These are phyloP conservation scores for Aspergillus ochraceus DNA, from an alignment of 2,329 filamentous ascomycete species.

Conservation along the genomic window DNA sequence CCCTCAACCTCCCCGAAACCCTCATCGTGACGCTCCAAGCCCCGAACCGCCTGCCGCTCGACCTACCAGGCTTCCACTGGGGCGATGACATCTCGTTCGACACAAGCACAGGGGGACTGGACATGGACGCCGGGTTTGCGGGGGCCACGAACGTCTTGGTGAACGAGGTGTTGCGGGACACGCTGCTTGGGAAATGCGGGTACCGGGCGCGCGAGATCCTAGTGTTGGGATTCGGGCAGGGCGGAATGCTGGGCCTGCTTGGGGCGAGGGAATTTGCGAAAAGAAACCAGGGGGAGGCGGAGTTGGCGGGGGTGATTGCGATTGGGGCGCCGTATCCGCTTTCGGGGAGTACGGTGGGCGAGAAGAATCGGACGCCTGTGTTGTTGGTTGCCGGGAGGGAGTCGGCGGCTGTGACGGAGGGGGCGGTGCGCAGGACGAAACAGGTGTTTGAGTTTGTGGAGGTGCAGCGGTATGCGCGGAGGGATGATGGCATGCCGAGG, in stretches of 20 bases:
- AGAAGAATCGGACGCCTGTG: constrained; percentile 43
- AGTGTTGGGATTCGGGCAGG: constrained; percentile 68
- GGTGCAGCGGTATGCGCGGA: constrained; percentile 67
- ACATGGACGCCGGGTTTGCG: constrained; percentile 63
- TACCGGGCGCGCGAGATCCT: constrained; percentile 62
- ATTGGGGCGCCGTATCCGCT: constrained; percentile 45
- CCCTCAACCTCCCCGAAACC: constrained; percentile 74
- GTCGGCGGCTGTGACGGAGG: constrained; percentile 57
- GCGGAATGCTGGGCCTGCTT: constrained; percentile 62
- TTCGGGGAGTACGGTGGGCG: constrained; percentile 26
- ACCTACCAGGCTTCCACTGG: constrained; percentile 68
- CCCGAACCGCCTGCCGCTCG: constrained; percentile 66
- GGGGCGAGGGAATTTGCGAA: constrained; percentile 49
- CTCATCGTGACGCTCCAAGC: constrained; percentile 73
- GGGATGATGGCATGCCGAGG: constrained; percentile 78
- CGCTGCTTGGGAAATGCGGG: constrained; percentile 57
- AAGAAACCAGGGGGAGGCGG: constrained; percentile 1
- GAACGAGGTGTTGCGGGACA: constrained; percentile 52
- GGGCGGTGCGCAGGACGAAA: constrained; percentile 64
- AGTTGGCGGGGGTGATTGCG: constrained; percentile 39
- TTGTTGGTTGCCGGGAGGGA: constrained; percentile 44
- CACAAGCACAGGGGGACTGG: constrained; percentile 52
- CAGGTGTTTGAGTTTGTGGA: constrained; percentile 66
- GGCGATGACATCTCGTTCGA: constrained; percentile 65
- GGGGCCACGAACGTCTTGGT: constrained; percentile 51